These are phyloP conservation scores for Fusarium paranaense DNA, from an alignment of 2,329 filamentous ascomycete species.

Conservation along the genomic window DNA sequence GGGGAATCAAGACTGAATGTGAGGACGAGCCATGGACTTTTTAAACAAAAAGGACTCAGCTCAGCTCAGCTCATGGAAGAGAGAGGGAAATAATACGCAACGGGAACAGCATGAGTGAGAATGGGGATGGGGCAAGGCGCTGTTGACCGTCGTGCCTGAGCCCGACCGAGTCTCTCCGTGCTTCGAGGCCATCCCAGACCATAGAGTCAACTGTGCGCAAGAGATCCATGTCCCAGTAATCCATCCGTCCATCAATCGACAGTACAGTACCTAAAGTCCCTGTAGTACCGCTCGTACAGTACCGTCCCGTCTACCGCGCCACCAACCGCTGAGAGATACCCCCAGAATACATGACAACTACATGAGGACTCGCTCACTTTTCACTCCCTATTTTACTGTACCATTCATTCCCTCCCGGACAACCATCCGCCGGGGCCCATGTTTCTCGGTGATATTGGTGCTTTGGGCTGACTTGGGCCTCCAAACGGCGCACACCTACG, in stretches of 20 bases:
- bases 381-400: background rate
- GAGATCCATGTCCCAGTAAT: background rate
- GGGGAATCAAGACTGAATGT: background rate
- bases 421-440: slow-evolving; percentile 11
- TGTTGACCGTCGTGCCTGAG: background rate
- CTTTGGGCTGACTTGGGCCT: background rate
- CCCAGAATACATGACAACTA: slow-evolving; percentile 27
- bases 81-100: slow-evolving; percentile 13
- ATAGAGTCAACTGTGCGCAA: background rate
- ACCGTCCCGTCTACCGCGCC: background rate
- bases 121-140: slow-evolving; percentile 14
- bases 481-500: slow-evolving; percentile 25
- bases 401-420: background rate
- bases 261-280: background rate
- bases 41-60: slow-evolving; percentile 21
- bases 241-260: background rate
- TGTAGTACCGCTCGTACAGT: slow-evolving; percentile 27
- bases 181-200: slow-evolving; percentile 1
- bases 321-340: slow-evolving; percentile 3
- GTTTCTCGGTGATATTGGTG: slow-evolving; percentile 31
- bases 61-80: background rate
- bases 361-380: background rate
- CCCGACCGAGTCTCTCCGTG: slow-evolving; percentile 1
- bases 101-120: slow-evolving; percentile 16
- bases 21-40: slow-evolving; percentile 34